These are phyloP conservation scores for Solanum bulbocastanum DNA, from an alignment of 257 asterid genomes.

Conservation along the genomic window DNA sequence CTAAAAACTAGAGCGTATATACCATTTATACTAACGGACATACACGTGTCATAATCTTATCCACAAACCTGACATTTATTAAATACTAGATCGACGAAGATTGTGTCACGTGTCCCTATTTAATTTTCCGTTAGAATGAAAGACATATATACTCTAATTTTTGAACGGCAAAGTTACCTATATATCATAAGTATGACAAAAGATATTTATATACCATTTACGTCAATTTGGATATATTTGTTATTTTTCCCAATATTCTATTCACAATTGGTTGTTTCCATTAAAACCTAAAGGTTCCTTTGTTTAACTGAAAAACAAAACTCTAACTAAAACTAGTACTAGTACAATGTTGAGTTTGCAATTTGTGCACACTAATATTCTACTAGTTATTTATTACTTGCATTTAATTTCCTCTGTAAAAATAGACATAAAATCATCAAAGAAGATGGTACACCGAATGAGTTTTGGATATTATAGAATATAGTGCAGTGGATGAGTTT, in stretches of 20 bases:
- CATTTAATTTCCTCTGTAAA: neutral
- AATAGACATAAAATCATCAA: neutral
- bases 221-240: no score
- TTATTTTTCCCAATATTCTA: neutral
- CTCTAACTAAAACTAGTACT: neutral
- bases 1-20: no score
- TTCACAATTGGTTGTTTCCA: neutral
- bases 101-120: accelerated
- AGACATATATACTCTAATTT: no score
- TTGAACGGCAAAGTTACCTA: accelerated
- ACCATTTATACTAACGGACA: accelerated
- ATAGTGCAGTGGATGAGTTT: no score
- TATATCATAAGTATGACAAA: no score
- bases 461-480: no score
- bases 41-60: no score
- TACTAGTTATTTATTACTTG: neutral
- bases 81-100: no score
- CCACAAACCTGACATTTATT: no score
- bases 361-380: neutral
- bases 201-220: no score
- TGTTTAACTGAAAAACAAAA: neutral
- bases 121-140: no score
- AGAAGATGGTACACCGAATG: no score
- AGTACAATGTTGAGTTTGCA: neutral
- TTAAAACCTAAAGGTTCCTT: neutral